Evolutionary conservation across 2,329 filamentous ascomycete species (phyloP), one percentile per base, ranked within the genome.

Genomic region (Endoconidiophora laricicola): DNA sequence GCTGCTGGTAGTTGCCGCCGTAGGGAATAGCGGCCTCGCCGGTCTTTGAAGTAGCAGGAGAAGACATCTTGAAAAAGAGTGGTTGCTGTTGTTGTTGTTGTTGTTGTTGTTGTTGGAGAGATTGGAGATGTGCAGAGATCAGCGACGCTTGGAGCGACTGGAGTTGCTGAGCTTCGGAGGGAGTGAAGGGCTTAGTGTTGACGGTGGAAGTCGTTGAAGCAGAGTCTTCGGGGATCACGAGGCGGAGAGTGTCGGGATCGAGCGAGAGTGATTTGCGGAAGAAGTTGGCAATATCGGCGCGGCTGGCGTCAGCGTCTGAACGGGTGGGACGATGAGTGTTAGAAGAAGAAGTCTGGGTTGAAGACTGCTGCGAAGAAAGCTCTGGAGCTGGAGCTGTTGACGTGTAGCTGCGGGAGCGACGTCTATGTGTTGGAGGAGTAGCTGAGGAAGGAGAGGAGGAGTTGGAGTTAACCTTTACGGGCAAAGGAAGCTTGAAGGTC

Each of bases 201-300:
- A 39, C 7, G 33, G 48, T 42, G 9, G 14, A 14, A 18, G 26
- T 20, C 22, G 26, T 16, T 36, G 44, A 37, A 16, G 3, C 16
- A 26, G 44, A 10, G 37, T 40, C n/a, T 40, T 39, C n/a, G 37
- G 46, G 47, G 47, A 49, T 49, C 40, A 49, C 47, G 47, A 49
- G 47, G 18, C 36, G 40, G 14, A 49, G 80, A 81, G 7, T 69
- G 66, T 69, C 20, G 74, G 67, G 22, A 74, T 60, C 16, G 66
- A 66, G 24, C n/a, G 29, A 18, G 22, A 49, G 41, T 12, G 41
- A 50, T 41, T 48, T 48, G 41, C 48, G 48, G 29, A 50, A 42
- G 33, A 50, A 50, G 12, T 44, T 44, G 29, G 36, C 33, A 22
- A 50, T 46, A 9, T 50, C 48, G 37, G 48, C 38, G 22, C 46